Evolutionary conservation across 257 asterid species (phyloP).

Genomic region (Nicotiana otophora): DNA sequence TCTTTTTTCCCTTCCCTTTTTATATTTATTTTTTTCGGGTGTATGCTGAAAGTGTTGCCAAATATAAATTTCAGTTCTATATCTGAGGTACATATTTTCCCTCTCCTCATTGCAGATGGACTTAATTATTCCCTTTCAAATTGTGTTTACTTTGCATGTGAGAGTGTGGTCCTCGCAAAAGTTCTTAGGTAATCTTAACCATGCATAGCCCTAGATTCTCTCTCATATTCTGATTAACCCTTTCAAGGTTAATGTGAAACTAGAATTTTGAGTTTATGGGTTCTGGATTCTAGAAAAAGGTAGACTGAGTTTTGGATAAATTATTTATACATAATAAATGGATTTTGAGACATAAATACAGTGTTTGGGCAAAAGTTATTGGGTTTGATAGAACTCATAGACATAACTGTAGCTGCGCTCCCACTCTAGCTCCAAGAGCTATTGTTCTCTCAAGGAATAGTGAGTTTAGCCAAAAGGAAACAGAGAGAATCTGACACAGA

Average conservation of each 20-base stretch:
- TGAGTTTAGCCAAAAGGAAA: background rate
- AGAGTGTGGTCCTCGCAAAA: background rate
- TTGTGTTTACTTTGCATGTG: background rate
- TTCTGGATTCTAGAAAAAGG: too few species aligned
- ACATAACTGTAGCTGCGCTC: too few species aligned
- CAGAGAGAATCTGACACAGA: background rate
- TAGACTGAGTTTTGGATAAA: too few species aligned
- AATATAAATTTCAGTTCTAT: background rate
- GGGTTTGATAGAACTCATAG: too few species aligned
- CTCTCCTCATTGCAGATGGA: background rate
- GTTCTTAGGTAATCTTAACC: background rate
- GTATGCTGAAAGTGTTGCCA: conserved; percentile 36
- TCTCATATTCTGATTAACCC: too few species aligned
- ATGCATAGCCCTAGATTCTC: background rate
- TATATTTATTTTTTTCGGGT: background rate
- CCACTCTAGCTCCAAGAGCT: background rate
- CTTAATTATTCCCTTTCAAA: background rate
- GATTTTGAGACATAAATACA: too few species aligned
- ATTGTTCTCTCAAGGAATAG: background rate
- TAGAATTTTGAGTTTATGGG: too few species aligned
- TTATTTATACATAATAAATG: too few species aligned
- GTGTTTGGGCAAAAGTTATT: too few species aligned
- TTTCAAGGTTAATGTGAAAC: too few species aligned
- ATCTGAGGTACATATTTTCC: background rate
- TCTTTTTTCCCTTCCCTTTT: background rate